Base-by-base conservation (phyloP, 768 basidiomycete genomes). In the Tulasnella calospora region DNA sequence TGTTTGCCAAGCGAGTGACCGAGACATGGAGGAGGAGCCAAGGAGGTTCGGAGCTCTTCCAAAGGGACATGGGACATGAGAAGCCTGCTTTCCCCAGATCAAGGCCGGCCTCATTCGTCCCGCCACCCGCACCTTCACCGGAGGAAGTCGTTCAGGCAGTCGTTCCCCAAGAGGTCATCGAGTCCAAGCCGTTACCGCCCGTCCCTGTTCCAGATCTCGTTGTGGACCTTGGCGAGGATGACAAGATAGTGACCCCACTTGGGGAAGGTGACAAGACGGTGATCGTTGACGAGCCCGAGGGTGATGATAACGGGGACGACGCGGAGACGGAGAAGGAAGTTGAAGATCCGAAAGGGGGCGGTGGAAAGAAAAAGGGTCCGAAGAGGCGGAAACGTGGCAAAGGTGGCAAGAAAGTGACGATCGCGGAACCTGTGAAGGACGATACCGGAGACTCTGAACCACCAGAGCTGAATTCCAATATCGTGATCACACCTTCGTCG, bases 391-490 rank as follows among this genome's bases (percentile, higher is more conserved):
- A 74, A 72, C 79, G 74, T 79, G 81, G 77, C 40, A 79, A 61
- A 76, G 61, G 61, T 30, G 73, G 76, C 23, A 73, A 57, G 77
- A 72, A 71, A 69, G 40, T 33, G 77, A 86, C 86, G 79, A 79
- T 81, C 13, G 77, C 79, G 46, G 74, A 81, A 75, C 74, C 86
- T 27, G 47, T 80, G 38, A 79, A 75, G 12, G 78, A 86, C 8
- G 77, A 78, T 21, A 41, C 41, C 2, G 70, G 23, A 30, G 61
- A 67, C 7, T 67, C 61, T 69, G 77, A 72, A 44, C 35, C 75
- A n/a, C 51, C 75, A 30, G 47, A 35, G 27, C 23, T 46, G 27
- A 51, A 46, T 12, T 75, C 47, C 44, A 47, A 41, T 23, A 35
- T 46, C 51, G 38, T 51, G 8, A 41, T 47, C 27, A 51, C 74